Conservation (phyloP, 2,329 filamentous ascomycete genomes). For the Alternaria postmessia region DNA sequence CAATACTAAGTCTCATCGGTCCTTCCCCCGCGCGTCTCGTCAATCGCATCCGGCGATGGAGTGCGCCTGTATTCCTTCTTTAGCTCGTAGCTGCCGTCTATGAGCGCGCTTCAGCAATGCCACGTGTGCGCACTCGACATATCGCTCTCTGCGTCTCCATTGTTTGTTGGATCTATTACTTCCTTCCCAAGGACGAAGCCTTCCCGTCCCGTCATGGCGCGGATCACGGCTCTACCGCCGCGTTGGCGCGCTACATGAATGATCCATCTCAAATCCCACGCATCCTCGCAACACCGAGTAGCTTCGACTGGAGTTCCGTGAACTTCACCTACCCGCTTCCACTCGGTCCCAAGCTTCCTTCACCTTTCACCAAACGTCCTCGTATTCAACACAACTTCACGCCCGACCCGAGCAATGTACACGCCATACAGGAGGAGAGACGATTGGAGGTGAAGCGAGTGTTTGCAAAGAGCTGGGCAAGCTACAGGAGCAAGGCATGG, state of each 20-base stretch:
- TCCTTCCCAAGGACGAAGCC: slow-evolving; percentile 30
- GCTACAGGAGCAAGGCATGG: slow-evolving; percentile 57
- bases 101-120: slow-evolving; percentile 29
- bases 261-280: slow-evolving; percentile 29
- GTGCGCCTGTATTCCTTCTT: slow-evolving; percentile 1
- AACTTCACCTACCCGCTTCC: slow-evolving; percentile 38
- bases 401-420: slow-evolving; percentile 25
- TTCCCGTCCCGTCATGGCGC: slow-evolving; percentile 7
- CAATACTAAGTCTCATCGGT: slow-evolving; percentile 14
- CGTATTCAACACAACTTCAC: slow-evolving; percentile 45
- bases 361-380: slow-evolving; percentile 39
- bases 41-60: slow-evolving; percentile 17
- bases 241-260: slow-evolving; percentile 46
- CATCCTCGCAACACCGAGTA: slow-evolving; percentile 36
- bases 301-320: slow-evolving; percentile 45
- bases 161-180: slow-evolving; percentile 38
- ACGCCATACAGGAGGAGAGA: slow-evolving; percentile 35
- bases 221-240: slow-evolving; percentile 27
- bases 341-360: slow-evolving; percentile 38
- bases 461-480: slow-evolving; percentile 55
- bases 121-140: slow-evolving; percentile 41
- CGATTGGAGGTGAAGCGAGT: slow-evolving; percentile 40
- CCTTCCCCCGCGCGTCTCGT: background rate
- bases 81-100: slow-evolving; percentile 4
- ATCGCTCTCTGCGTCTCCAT: slow-evolving; percentile 35